Base-by-base conservation (phyloP, 1,284 basidiomycete species). In the Cryptococcus sp. region DNA sequence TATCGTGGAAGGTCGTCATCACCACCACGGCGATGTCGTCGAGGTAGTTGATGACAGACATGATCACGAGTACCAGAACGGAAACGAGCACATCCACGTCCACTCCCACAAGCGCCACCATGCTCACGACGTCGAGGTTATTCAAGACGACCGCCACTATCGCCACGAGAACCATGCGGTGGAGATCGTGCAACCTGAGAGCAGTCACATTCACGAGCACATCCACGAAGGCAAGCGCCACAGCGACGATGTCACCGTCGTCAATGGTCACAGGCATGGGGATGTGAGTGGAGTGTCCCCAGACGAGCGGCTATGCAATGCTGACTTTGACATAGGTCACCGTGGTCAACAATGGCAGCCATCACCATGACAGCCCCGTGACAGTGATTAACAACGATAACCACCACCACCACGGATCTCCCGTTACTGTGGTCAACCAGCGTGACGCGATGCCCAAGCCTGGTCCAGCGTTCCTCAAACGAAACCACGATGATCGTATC, bases 381-480 rank as follows among this genome's bases (percentile, higher is more conserved):
- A 50, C 54, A 5, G 54, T 56, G 25, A 10, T 46, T 43, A 48
- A 40, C 43, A 29, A 49, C 23, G 49, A 50, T 13, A 25, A 55
- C 23, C 29, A 10, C 29, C 29, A 10, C 29, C 53, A 52, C 41
- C 45, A 50, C 25, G 19, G 40, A 10, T 25, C 46, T 6, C 26
- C 29, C 16, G 52, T 50, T 7, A 55, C 58, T 10, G 43, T 50
- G 13, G 58, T 59, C 10, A 52, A 52, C 46, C 29, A 52, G 48
- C 46, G 20, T 15, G 29, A 17, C 19, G 23, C 25, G 8, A 38
- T 34, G 26, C 45, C 55, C n/a, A 46, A 52, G 20, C 45, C 58
- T 1, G 60, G 60, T 50, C 55, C 56, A n/a, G 60, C 60, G 5
- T 58, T 58, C 53, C 46, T 62, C 26, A 55, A 52, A 38, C 25